Percentiles rank a stretch among this genome's conserved stretches.
These are phyloP conservation scores for Casuarina equisetifolia DNA, from an alignment of 306 rosid genomes.

Conservation along the genomic window DNA sequence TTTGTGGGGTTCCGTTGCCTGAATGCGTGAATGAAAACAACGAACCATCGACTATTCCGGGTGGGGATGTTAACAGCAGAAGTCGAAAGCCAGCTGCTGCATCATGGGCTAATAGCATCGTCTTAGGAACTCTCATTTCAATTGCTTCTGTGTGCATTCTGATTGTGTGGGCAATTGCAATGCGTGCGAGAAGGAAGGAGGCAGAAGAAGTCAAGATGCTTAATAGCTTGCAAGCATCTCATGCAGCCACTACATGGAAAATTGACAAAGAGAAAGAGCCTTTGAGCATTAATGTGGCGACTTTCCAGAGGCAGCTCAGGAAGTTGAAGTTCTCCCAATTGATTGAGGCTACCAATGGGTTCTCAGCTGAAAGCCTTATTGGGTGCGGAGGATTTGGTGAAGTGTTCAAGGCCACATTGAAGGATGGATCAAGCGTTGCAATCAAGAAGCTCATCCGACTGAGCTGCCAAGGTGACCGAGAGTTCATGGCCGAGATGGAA, in stretches of 20 bases:
- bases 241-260: constrained; percentile 96
- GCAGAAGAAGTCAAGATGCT: constrained; percentile 93
- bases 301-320: constrained; percentile 92
- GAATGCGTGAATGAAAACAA: constrained; percentile 52
- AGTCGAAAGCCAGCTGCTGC: constrained; percentile 49
- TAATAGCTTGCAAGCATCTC: constrained; percentile 77
- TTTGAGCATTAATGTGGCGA: constrained; percentile 89
- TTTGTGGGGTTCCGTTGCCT: constrained; percentile 90
- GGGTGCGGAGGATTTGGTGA: constrained; percentile 97
- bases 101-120: constrained; percentile 83
- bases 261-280: constrained; percentile 98
- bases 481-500: constrained; percentile 99
- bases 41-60: constrained; percentile 46
- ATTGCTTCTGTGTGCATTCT: constrained; percentile 77
- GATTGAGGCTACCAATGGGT: constrained; percentile 97
- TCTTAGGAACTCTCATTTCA: constrained; percentile 81
- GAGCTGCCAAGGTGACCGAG: constrained; percentile 95
- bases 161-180: constrained; percentile 88
- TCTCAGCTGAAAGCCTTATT: constrained; percentile 92
- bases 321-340: constrained; percentile 93
- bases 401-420: constrained; percentile 89
- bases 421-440: constrained; percentile 92
- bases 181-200: constrained; percentile 79
- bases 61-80: constrained; percentile 34
- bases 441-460: constrained; percentile 88